Percentiles rank a stretch among this genome's conserved stretches.
These are phyloP conservation scores for Schizonepeta tenuifolia DNA, from an alignment of 257 asterid species.

Conservation along the genomic window DNA sequence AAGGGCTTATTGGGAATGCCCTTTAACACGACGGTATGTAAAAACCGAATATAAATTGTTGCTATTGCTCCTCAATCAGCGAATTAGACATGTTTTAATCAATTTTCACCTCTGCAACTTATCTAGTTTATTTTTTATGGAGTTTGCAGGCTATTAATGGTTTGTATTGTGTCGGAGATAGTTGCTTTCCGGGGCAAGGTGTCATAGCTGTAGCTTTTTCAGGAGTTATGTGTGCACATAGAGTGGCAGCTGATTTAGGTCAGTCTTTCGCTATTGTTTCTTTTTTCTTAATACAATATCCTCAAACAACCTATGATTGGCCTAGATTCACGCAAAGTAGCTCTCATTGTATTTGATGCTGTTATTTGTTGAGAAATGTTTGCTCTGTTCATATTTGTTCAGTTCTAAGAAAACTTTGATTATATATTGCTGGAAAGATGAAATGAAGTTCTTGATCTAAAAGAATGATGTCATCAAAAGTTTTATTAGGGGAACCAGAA, in stretches of 20 bases:
- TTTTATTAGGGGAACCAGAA: too few relatives aligned
- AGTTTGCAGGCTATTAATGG: conserved; percentile 77
- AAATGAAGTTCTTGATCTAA: background rate
- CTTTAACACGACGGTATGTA: conserved; percentile 89
- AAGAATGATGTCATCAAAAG: too few relatives aligned
- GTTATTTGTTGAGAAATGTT: background rate
- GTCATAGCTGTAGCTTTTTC: conserved; percentile 98
- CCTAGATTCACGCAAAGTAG: background rate
- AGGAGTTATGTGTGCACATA: conserved; percentile 98
- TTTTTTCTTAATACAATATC: background rate
- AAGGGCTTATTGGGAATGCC: conserved; percentile 97
- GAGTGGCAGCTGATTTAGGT: conserved; percentile 98
- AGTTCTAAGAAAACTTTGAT: background rate
- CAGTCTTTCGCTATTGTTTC: conserved; percentile 10
- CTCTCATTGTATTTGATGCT: conserved; percentile 13
- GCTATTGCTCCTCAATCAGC: conserved; percentile 8
- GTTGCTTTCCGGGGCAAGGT: conserved; percentile 99
- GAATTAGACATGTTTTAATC: conserved; percentile 3
- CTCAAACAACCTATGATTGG: background rate
- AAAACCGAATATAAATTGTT: background rate
- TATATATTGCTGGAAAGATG: background rate
- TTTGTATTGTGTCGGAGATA: conserved; percentile 96
- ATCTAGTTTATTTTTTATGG: conserved; percentile 33
- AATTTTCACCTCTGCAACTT: conserved; percentile 21
- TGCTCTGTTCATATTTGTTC: background rate